Evolutionary conservation across 2,329 filamentous ascomycete genomes (phyloP), one percentile per base, ranked within the genome.

Genomic region (Albifimbria verrucaria): DNA sequence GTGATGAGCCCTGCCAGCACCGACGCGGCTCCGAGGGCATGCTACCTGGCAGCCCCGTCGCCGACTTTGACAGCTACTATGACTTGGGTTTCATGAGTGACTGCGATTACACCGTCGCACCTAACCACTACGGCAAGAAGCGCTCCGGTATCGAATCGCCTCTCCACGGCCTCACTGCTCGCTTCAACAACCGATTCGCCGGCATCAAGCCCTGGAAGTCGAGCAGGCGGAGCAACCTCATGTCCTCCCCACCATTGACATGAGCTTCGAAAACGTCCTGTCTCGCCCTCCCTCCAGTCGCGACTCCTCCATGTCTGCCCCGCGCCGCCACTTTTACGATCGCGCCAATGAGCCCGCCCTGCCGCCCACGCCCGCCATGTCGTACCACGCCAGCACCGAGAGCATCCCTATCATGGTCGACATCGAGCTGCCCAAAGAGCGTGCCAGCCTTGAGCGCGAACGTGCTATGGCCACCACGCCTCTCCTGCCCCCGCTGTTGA

Each of bases 401-500:
- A 87, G 75, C 60, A 71, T 85, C 36, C 77, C 77, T 4, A 57
- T 70, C 4, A 69, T 60, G 15, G 71, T 80, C 78, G 36, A 84
- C 79, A 55, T 64, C n/a, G 66, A 69, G 7, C 59, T 66, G 11
- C 22, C 10, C 23, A 75, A 64, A 53, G 74, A 70, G 52, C 74
- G 69, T 59, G 74, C 61, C 65, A 83, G 61, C 69, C 81, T 72
- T 70, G 84, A 73, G 73, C 85, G 73, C 68, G 85, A 73, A 73
- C 79, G 81, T 48, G 72, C 74, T 43, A 66, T 89, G 60, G 88
- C 90, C 0, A 88, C 88, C 4, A 97, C 92, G 3, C 93, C 92
- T 39, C 79, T 97, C 7, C 78, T 97, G 2, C 92, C 92, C 7
- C 92, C 92, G 1, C 78, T 94, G 32, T 82, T 95, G 75, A 85